Base-by-base conservation (phyloP, 225 moss, liverwort and hornwort species). In the Straminergon stramineum region DNA sequence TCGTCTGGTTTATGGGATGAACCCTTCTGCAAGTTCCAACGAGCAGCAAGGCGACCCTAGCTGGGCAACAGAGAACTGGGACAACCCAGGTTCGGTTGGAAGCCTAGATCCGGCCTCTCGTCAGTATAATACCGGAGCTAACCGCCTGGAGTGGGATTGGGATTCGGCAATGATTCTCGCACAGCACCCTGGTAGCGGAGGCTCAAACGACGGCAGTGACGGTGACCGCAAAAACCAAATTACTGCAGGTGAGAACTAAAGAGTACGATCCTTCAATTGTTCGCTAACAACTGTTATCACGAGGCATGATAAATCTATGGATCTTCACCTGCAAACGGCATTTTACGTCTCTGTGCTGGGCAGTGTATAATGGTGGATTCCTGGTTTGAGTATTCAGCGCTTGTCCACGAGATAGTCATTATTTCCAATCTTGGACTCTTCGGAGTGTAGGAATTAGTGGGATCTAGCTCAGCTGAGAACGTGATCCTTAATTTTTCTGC, bases 71-170 rank as follows among this genome's bases (percentile, higher is more conserved):
- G 98, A 96, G 89, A 96, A 94, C 90, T 98, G 98, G 98, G 97
- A 98, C 93, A 96, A 93, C 86, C 92, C 97, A 87, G 94, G 94
- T 86, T 91, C 92, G 71, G 96, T 95, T 87, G 93, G 94, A 79
- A 94, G 91, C 90, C 95, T 95, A 87, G 97, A 96, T 75, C 93
- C 93, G 85, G 91, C 84, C 89, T 93, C 91, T 89, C 93, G 97
- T 87, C 90, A 96, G 55, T 98, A 93, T 80, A 48, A 93, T 80
- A 48, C 92, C 66, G 85, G 91, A 79, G 93, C 94, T 75, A 96
- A 91, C 93, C 95, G 97, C 39, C 92, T 95, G 89, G 98, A 97
- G 93, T 98, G 98, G 98, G 98, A 98, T 80, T 98, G 98, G 98
- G 97, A 97, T 87, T 92, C 98, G 53, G 80, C 90, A 86, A 97